Percentiles rank a stretch among this genome's conserved stretches.
These are phyloP conservation scores for Zizania palustris DNA, from an alignment of 202 grass and related monocot species.

Conservation along the genomic window DNA sequence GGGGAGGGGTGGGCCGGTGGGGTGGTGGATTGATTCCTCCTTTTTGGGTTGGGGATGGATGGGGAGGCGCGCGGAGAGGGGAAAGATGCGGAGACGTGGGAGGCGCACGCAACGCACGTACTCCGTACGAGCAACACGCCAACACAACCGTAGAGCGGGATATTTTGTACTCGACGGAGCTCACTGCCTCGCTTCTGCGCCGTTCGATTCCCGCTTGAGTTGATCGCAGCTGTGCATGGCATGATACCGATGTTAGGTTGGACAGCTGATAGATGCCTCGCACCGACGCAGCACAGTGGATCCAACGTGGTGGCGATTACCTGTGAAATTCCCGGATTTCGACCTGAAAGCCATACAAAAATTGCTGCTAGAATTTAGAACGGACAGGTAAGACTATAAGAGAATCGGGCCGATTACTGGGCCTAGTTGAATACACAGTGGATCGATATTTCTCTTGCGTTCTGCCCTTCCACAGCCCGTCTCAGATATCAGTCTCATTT, in stretches of 20 bases:
- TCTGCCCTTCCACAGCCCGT: no score
- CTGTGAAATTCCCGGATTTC: no score
- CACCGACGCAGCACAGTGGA: background rate
- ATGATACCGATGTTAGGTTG: background rate
- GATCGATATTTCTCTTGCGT: no score
- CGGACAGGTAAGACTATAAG: no score
- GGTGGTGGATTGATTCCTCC: background rate
- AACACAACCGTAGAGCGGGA: background rate
- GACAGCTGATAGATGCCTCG: background rate
- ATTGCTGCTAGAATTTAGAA: no score
- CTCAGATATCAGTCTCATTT: no score
- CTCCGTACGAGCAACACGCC: no score
- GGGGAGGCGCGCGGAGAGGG: constrained; percentile 6
- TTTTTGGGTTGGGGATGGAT: background rate
- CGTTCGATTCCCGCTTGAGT: background rate
- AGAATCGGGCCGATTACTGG: no score
- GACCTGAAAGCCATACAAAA: no score
- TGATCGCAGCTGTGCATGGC: background rate
- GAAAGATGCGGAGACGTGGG: constrained; percentile 6
- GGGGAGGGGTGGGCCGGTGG: background rate
- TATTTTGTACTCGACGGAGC: background rate
- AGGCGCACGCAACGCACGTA: background rate
- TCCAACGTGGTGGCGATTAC: no score
- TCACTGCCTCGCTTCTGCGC: no score
- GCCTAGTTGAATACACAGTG: no score